A percentile compares a stretch with the other conserved stretches of the same genome.
These are phyloP conservation scores for Fusarium nodosum DNA, from an alignment of 2,329 filamentous ascomycete genomes.

Conservation along the genomic window DNA sequence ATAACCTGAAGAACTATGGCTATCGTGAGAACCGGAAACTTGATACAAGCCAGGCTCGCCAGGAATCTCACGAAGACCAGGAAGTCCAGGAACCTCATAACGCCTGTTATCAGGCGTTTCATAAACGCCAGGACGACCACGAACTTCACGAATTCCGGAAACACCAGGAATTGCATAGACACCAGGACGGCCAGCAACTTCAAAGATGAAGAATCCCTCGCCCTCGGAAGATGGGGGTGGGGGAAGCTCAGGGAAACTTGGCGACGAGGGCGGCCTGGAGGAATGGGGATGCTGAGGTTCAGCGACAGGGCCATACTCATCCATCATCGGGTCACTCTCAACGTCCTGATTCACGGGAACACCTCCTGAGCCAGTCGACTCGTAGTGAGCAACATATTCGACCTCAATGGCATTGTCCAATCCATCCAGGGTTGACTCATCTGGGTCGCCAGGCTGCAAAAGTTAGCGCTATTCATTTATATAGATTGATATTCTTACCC, in stretches of 20 bases:
- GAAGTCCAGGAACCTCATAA: background rate
- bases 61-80: background rate
- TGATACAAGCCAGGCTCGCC: background rate
- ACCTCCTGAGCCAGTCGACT: background rate
- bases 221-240: fast-evolving
- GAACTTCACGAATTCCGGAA: too few species aligned
- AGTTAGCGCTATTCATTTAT: constrained; percentile 14
- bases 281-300: background rate
- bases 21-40: background rate
- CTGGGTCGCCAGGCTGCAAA: constrained; percentile 61
- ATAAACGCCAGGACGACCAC: too few species aligned
- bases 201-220: background rate
- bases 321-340: background rate
- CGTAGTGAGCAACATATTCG: constrained; percentile 60
- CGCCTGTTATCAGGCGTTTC: too few species aligned
- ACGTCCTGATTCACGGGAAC: background rate
- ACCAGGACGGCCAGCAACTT: background rate
- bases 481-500: constrained; percentile 54
- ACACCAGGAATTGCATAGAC: background rate
- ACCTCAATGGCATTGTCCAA: constrained; percentile 63
- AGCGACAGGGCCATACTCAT: background rate
- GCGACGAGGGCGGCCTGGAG: background rate
- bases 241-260: background rate
- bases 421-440: constrained; percentile 58
- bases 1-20: background rate